Percentiles rank a stretch among this genome's conserved stretches.
Conservation (phyloP, 257 asterid genomes). For the Solanum sparsipilum region DNA sequence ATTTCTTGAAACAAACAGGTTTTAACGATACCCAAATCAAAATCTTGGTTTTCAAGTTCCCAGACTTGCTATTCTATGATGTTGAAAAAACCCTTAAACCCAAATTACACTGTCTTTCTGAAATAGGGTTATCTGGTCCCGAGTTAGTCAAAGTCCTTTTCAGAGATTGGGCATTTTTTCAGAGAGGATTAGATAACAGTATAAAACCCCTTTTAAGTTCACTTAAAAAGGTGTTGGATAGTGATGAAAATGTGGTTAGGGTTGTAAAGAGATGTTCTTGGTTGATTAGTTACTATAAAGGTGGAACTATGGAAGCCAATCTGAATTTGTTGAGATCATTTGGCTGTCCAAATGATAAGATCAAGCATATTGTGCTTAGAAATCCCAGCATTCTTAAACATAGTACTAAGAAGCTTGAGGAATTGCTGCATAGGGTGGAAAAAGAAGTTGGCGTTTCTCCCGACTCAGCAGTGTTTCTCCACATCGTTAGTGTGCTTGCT, state of each 20-base stretch:
- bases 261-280: not conserved
- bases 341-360: not conserved
- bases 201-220: not conserved
- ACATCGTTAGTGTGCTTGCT: not conserved
- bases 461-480: not conserved
- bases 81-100: slow-evolving; percentile 10
- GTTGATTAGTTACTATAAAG: not conserved
- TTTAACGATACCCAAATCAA: not conserved
- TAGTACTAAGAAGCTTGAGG: not conserved
- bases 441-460: not conserved
- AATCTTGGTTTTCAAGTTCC: not conserved
- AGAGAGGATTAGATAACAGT: not conserved
- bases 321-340: not conserved
- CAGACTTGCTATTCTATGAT: not conserved
- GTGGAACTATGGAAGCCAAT: not conserved
- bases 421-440: not conserved
- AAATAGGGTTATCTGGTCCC: slow-evolving; percentile 1
- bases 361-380: not conserved
- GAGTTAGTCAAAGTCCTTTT: not conserved
- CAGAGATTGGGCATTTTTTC: not conserved
- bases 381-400: not conserved
- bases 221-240: not conserved
- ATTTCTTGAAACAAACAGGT: not conserved
- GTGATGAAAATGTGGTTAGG: slow-evolving; percentile 6
- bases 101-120: not conserved